Evolutionary conservation across 768 basidiomycete genomes (phyloP).

Genomic region (Tricholoma furcatifolium): DNA sequence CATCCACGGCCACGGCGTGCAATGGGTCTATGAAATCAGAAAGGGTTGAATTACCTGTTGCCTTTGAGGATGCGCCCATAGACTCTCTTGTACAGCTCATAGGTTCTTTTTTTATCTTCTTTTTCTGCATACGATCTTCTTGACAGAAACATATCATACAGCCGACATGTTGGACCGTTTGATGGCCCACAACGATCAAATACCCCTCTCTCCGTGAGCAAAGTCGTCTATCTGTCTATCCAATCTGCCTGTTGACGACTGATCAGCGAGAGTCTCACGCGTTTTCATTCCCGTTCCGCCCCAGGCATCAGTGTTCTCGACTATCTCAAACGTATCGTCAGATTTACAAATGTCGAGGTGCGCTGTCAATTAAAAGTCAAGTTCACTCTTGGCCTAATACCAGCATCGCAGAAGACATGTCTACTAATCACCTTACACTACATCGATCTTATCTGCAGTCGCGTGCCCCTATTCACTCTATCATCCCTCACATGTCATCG

Average conservation of each 20-base stretch:
- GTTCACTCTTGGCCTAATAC: background rate
- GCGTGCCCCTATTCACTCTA: slow-evolving; percentile 86
- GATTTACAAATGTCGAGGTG: slow-evolving; percentile 95
- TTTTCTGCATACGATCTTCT: background rate
- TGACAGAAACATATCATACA: slow-evolving; percentile 31
- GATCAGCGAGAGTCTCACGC: slow-evolving; percentile 81
- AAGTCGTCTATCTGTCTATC: slow-evolving; percentile 14
- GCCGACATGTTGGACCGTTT: slow-evolving; percentile 96
- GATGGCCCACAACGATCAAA: slow-evolving; percentile 94
- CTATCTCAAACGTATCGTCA: slow-evolving; percentile 91
- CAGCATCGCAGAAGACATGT: slow-evolving; percentile 59
- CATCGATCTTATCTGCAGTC: slow-evolving; percentile 90
- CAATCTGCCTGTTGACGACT: slow-evolving; percentile 15
- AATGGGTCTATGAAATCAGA: slow-evolving; percentile 83
- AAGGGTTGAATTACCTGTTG: slow-evolving; percentile 77
- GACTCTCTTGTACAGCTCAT: slow-evolving; percentile 87
- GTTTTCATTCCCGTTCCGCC: slow-evolving; percentile 93
- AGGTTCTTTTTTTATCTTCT: slow-evolving; percentile 46
- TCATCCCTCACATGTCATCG: slow-evolving; percentile 97
- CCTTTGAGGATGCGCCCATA: slow-evolving; percentile 82
- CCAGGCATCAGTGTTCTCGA: slow-evolving; percentile 88
- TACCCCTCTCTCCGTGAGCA: slow-evolving; percentile 82
- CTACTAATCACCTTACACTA: slow-evolving; percentile 84
- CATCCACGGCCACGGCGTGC: slow-evolving; percentile 44
- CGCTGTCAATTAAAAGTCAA: slow-evolving; percentile 16